Evolutionary conservation across 805 yeast genomes (phyloP), one percentile per base, ranked within the genome.

Genomic region (Priceomyces haplophilus): DNA sequence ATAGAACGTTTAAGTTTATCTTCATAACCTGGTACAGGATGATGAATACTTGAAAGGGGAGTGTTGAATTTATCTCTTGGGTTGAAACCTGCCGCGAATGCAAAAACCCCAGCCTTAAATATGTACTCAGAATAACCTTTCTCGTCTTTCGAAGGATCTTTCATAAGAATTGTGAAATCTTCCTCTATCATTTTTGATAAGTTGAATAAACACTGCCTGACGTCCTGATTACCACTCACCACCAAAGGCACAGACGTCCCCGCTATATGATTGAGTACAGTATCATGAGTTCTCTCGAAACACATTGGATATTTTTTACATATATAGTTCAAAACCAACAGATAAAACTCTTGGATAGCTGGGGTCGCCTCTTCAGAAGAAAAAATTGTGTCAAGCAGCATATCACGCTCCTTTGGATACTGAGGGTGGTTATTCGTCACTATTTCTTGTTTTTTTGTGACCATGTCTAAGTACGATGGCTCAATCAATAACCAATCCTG

Each of bases 71-170:
- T 55, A 37, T 65, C 67, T 10, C 23, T 25, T 1, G 76, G 76
- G 40, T 67, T 58, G 41, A 70, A 70, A 0, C 76, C 76, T 17
- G 72, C 72, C 1, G 76, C 73, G 56, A 70, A 70, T 4, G 70
- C 75, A 56, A 69, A 70, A 1, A 70, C 56, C 0, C 75, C 75
- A 1, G 64, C 75, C 46, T 69, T 70, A 61, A 68, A 69, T 45
- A 49, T 64, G 48, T 69, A 69, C 49, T 70, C 76, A 2, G 57
- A 50, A 5, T 10, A 12, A 0, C 69, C 70, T 34, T 61, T 58
- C 5, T 51, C 48, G 37, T 61, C 66, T 30, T 60, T 40, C 3
- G 55, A 19, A 0, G 65, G 64, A 37, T 68, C 74, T 40, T 65
- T 66, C 44, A 64, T 43, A 35, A 69, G 52, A 11, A 69, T 58